A percentile compares a stretch with the other conserved stretches of the same genome.
Conservation (phyloP, 371 early-diverging fungal species). For the Mucor irregularis region DNA sequence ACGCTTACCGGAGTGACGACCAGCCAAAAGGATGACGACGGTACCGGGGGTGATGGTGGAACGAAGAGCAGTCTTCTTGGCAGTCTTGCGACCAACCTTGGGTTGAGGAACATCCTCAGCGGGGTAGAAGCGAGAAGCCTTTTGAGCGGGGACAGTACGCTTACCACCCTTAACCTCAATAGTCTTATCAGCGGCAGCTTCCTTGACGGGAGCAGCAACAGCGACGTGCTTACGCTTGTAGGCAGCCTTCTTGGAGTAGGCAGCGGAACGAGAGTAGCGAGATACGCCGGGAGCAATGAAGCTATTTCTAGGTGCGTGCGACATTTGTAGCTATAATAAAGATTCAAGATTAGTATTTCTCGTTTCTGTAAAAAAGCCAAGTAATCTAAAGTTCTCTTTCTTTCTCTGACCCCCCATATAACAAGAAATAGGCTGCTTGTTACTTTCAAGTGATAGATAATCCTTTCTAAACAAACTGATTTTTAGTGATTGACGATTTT, state of each 20-base stretch:
- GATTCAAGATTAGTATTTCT: not conserved
- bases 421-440: not conserved
- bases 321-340: constrained; percentile 44
- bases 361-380: not conserved
- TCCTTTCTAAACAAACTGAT: no score
- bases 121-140: constrained; percentile 83
- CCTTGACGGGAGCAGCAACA: constrained; percentile 53
- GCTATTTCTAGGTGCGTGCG: constrained; percentile 73
- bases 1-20: constrained; percentile 97
- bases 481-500: no score
- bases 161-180: constrained; percentile 76
- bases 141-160: constrained; percentile 72
- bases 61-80: constrained; percentile 77
- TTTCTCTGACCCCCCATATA: not conserved
- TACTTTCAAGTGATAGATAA: no score
- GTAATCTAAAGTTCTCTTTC: not conserved
- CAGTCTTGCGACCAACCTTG: constrained; percentile 83
- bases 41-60: constrained; percentile 95
- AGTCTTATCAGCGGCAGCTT: constrained; percentile 66
- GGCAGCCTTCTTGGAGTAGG: constrained; percentile 81
- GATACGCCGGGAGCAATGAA: constrained; percentile 83
- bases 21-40: constrained; percentile 95
- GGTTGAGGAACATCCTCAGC: constrained; percentile 83
- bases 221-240: constrained; percentile 79
- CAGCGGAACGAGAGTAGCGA: constrained; percentile 79